phyloP scores from a whole-genome alignment of 2,329 filamentous ascomycete genomes.

The Aspergillus pseudoviridinutans region DNA sequence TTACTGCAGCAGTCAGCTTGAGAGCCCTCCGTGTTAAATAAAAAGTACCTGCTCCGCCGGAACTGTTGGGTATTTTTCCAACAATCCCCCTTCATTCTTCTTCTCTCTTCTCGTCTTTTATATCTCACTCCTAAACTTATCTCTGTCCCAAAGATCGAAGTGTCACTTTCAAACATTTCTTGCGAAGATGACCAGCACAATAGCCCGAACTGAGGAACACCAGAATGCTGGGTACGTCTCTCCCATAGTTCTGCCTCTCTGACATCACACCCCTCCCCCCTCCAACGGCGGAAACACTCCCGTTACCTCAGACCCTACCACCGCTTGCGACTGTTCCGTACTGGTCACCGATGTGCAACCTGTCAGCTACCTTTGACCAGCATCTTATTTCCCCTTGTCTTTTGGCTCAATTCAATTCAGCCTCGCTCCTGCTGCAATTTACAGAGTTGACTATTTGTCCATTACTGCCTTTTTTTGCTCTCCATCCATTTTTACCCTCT shows the following conservation, averaged over 20 bases:
- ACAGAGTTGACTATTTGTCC: background rate
- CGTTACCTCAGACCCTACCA: conserved; percentile 4
- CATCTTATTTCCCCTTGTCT: background rate
- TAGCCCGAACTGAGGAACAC: conserved; percentile 48
- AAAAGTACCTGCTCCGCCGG: conserved; percentile 34
- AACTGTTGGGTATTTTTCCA: conserved; percentile 20
- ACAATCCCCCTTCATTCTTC: conserved; percentile 18
- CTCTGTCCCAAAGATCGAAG: background rate
- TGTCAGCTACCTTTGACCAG: background rate
- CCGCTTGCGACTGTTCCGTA: conserved; percentile 1
- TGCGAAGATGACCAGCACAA: conserved; percentile 47
- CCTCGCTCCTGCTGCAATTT: background rate
- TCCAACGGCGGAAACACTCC: conserved; percentile 17
- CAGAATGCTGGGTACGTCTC: conserved; percentile 51
- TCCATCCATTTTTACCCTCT: background rate
- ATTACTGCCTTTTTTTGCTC: background rate
- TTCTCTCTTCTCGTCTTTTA: conserved; percentile 14
- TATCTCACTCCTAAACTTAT: background rate
- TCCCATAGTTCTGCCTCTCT: conserved; percentile 21
- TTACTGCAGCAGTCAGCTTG: conserved; percentile 6
- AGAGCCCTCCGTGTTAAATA: conserved; percentile 17
- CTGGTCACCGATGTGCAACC: background rate
- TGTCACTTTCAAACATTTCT: background rate
- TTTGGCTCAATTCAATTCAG: background rate
- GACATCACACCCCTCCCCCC: conserved; percentile 35